phyloP scores from a whole-genome alignment of 1,139 yeast species.

The Pneumocystis jirovecii region DNA sequence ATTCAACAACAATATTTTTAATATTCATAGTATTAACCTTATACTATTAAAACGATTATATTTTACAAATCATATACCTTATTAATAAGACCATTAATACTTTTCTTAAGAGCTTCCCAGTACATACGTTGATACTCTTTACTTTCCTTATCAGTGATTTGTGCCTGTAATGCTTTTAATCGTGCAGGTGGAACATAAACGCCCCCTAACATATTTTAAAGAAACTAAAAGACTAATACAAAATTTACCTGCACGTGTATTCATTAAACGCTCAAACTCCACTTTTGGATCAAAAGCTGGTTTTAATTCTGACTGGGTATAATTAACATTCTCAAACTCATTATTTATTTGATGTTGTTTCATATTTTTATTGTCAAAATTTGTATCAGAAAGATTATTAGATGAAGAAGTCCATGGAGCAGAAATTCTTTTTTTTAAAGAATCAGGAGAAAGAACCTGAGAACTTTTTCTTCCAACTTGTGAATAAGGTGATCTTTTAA shows the following conservation, averaged over 20 bases:
- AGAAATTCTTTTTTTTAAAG: neutral
- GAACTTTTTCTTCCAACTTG: neutral
- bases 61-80: constrained; percentile 15
- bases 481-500: neutral
- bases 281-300: constrained; percentile 21
- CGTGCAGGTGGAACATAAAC: constrained; percentile 40
- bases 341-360: neutral
- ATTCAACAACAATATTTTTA: constrained; percentile 32
- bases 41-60: no score
- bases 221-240: constrained; percentile 17
- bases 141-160: constrained; percentile 22
- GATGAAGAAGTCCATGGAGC: neutral
- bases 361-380: neutral
- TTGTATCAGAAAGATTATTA: neutral
- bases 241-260: constrained; percentile 7
- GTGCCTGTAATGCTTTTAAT: constrained; percentile 31
- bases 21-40: constrained; percentile 34
- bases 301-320: constrained; percentile 1
- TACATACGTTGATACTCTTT: constrained; percentile 35
- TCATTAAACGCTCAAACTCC: constrained; percentile 22
- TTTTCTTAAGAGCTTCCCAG: constrained; percentile 41
- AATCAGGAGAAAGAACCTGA: neutral
- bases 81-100: constrained; percentile 36
- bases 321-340: neutral
- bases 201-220: constrained; percentile 33